Percentiles rank a stretch among this genome's conserved stretches.
phyloP scores from a whole-genome alignment of 2,329 filamentous ascomycete genomes.

The Fusarium sp. region DNA sequence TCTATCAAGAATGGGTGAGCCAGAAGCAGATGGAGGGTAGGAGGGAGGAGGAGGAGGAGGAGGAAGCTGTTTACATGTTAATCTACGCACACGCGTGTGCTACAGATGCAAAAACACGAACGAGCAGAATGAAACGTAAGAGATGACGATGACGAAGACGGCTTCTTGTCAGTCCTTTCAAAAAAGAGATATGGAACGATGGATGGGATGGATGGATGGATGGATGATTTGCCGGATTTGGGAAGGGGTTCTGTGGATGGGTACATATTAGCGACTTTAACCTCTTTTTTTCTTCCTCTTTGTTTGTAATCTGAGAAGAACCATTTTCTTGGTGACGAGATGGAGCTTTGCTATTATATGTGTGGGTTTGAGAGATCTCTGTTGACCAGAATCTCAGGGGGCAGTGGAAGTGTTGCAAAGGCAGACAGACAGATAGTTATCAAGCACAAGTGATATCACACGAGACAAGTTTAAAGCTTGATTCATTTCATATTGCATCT shows the following conservation, averaged over 20 bases:
- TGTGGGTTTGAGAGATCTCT: not conserved
- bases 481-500: not conserved
- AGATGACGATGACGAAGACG: slow-evolving; percentile 41
- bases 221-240: slow-evolving; percentile 31
- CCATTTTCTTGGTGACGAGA: slow-evolving; percentile 15
- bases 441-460: not conserved
- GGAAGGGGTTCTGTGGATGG: slow-evolving; percentile 24
- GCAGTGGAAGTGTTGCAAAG: not conserved
- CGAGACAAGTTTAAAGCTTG: not conserved
- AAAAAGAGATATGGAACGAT: not conserved
- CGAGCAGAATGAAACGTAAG: slow-evolving; percentile 38
- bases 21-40: slow-evolving; percentile 1
- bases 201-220: slow-evolving; percentile 24
- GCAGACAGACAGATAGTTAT: not conserved
- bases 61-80: slow-evolving; percentile 10
- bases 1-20: slow-evolving; percentile 23
- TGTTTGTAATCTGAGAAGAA: slow-evolving; percentile 31
- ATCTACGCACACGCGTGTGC: slow-evolving; percentile 3
- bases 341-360: slow-evolving; percentile 3
- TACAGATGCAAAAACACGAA: slow-evolving; percentile 16
- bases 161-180: slow-evolving; percentile 28
- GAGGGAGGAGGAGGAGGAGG: not conserved
- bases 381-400: slow-evolving; percentile 15
- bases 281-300: slow-evolving; percentile 32
- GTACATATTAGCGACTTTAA: slow-evolving; percentile 39